Base-by-base conservation (phyloP, 768 basidiomycete species). In the Infundibulicybe gibba region DNA sequence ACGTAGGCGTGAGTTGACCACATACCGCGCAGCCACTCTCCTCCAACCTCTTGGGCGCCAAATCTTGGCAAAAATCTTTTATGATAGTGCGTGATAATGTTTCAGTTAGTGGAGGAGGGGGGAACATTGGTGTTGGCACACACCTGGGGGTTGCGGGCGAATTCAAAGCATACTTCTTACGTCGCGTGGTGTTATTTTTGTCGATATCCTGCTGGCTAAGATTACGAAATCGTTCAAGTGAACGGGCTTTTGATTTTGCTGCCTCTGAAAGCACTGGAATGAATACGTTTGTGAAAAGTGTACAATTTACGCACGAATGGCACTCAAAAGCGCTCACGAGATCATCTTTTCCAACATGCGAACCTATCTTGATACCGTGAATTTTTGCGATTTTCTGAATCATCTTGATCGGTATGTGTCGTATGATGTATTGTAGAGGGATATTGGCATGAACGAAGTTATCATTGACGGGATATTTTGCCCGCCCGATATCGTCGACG, bases 21-120 rank as follows among this genome's bases (percentile, higher is more conserved):
- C 64, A 67, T 6, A 67, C 63, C 2, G 61, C 57, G 56, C 65
- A 67, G 12, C 64, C 63, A 16, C 45, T 43, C 48, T 67, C 66
- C 38, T 57, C 46, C 38, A 64, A 21, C 6, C 32, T 38, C 11
- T 13, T 14, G 10, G 50, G 41, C 8, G 34, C 5, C 14, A 32
- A 19, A n/a, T 30, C 44, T n/a, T 41, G 17, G 35, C 51, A 53
- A 33, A 45, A 53, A 2, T 35, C 44, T 6, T 37, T 20, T 11
- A 53, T 49, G 10, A 37, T 64, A 5, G 44, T 34, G 16, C 13
- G 32, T 15, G 9, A 21, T 13, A 38, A n/a, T 20, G 5, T n/a
- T 45, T 20, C 5, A 15, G 14, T 14, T 19, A 38, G 35, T 10
- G 35, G 35, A 3, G 17, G 17, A 6, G 35, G 35, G 17, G 35